Evolutionary conservation across 371 early-diverging fungal species (phyloP).

Genomic region (Coemansia sp.): DNA sequence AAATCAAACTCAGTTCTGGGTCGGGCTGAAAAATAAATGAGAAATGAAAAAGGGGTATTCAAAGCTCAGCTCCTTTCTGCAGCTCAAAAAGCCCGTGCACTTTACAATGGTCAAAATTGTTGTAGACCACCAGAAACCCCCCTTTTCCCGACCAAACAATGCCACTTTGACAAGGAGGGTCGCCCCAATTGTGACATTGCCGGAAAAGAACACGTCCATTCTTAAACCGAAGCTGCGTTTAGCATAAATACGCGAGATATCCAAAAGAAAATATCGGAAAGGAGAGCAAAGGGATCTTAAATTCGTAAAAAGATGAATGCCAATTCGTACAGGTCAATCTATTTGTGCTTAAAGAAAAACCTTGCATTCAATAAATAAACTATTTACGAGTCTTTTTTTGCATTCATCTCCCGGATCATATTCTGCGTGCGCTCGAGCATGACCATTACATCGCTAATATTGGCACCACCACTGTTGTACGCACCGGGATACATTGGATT

Average conservation of each 20-base stretch:
- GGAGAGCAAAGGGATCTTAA: background rate
- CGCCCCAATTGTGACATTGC: background rate
- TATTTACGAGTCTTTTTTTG: conserved; percentile 10
- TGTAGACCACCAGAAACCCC: background rate
- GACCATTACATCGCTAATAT: conserved; percentile 24
- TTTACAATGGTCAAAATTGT: background rate
- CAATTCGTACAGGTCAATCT: background rate
- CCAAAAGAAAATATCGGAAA: background rate
- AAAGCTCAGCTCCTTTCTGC: background rate
- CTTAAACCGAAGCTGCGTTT: background rate
- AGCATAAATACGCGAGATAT: background rate
- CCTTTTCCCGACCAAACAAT: conserved; percentile 2
- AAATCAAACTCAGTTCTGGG: conserved; percentile 1
- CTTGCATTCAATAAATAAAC: background rate
- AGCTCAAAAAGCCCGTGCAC: conserved; percentile 2
- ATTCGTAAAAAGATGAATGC: background rate
- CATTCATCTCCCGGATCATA: conserved; percentile 31
- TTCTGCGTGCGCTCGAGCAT: conserved; percentile 38
- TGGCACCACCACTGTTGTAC: conserved; percentile 3
- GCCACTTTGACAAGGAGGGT: background rate
- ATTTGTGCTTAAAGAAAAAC: background rate
- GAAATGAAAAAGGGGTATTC: background rate
- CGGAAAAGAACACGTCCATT: background rate
- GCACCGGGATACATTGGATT: background rate
- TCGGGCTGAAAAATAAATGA: background rate